A percentile compares a stretch with the other conserved stretches of the same genome.
Conservation (phyloP, 2,329 filamentous ascomycete genomes). For the Beauveria asiatica region DNA sequence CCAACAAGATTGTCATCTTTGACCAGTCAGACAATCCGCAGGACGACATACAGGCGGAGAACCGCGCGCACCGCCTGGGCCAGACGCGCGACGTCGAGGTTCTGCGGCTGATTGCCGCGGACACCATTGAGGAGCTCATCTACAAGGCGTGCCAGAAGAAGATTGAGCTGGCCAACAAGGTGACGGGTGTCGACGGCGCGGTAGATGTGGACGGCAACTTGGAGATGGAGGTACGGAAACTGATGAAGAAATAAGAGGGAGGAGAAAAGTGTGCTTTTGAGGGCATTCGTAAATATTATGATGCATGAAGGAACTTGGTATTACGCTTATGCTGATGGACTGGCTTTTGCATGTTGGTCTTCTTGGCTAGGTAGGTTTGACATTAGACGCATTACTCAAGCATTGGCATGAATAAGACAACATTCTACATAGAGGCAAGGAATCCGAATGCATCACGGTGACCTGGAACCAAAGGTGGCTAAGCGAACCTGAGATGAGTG, state of each 20-base stretch:
- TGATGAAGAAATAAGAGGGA: conserved; percentile 27
- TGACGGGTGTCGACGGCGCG: conserved; percentile 32
- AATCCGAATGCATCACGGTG: too few species aligned
- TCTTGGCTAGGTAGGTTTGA: background rate
- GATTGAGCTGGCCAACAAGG: conserved; percentile 68
- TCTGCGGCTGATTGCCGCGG: conserved; percentile 68
- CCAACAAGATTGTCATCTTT: conserved; percentile 97
- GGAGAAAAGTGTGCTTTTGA: background rate
- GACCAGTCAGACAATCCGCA: conserved; percentile 97
- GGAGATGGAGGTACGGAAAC: conserved; percentile 36
- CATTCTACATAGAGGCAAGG: background rate
- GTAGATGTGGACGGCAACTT: conserved; percentile 28
- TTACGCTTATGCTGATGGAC: background rate
- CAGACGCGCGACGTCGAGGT: conserved; percentile 89
- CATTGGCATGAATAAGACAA: background rate
- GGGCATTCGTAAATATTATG: background rate
- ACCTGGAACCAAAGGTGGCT: too few species aligned
- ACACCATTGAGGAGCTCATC: conserved; percentile 89
- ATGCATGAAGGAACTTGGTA: background rate
- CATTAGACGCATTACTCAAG: background rate
- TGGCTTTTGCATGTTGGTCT: background rate
- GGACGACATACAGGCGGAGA: conserved; percentile 96
- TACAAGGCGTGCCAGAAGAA: conserved; percentile 88
- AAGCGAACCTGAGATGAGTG: too few species aligned
- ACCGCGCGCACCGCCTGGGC: conserved; percentile 88